Evolutionary conservation across 2,329 filamentous ascomycete species (phyloP).

Genomic region (Phaeosphaeriaceae sp.): DNA sequence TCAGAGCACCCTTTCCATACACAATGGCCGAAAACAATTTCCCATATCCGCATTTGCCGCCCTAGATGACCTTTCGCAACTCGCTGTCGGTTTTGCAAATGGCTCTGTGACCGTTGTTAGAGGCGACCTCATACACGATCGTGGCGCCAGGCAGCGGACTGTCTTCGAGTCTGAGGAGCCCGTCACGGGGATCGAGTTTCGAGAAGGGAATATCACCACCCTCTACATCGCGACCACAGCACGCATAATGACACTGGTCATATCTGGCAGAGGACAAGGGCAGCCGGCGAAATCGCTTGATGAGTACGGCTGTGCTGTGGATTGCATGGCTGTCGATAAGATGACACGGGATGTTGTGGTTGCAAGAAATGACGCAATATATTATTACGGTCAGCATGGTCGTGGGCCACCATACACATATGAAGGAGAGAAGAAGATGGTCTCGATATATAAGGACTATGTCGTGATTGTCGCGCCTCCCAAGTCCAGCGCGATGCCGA

Average conservation of each 20-base stretch:
- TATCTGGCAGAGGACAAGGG: constrained; percentile 87
- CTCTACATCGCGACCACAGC: constrained; percentile 92
- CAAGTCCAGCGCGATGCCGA: constrained; percentile 59
- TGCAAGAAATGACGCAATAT: constrained; percentile 93
- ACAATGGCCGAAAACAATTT: constrained; percentile 90
- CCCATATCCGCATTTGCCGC: constrained; percentile 93
- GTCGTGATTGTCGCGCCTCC: constrained; percentile 85
- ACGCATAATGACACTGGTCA: constrained; percentile 82
- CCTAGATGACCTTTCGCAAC: constrained; percentile 85
- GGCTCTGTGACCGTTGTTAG: constrained; percentile 91
- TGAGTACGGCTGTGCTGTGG: constrained; percentile 87
- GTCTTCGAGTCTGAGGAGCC: constrained; percentile 98
- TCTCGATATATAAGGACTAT: constrained; percentile 83
- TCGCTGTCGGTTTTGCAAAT: constrained; percentile 95
- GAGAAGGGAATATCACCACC: constrained; percentile 69
- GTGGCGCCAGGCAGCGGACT: constrained; percentile 90
- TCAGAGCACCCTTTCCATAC: constrained; percentile 81
- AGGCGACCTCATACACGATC: constrained; percentile 92
- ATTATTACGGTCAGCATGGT: constrained; percentile 86
- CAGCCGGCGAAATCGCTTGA: constrained; percentile 88
- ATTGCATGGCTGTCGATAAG: constrained; percentile 89
- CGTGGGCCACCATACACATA: constrained; percentile 88
- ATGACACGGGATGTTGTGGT: constrained; percentile 84
- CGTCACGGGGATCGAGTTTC: constrained; percentile 86
- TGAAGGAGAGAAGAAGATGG: constrained; percentile 84